These are phyloP conservation scores for Elsinoe necatrix DNA, from an alignment of 2,329 filamentous ascomycete species.

Conservation along the genomic window DNA sequence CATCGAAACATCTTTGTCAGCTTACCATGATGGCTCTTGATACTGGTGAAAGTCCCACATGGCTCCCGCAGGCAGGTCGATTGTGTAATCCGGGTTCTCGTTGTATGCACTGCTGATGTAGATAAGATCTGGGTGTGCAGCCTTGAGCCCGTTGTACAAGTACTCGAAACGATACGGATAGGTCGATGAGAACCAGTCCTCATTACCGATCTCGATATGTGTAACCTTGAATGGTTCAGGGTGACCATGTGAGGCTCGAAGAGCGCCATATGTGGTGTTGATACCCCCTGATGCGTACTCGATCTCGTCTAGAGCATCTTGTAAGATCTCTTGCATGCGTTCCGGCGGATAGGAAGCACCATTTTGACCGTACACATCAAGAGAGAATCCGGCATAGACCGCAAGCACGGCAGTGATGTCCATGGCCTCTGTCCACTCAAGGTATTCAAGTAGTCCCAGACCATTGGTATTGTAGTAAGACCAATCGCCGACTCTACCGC, in stretches of 20 bases:
- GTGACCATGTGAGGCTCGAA: conserved; percentile 51
- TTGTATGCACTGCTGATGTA: conserved; percentile 34
- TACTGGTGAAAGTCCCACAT: conserved; percentile 39
- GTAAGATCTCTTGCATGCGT: conserved; percentile 37
- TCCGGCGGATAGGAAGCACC: conserved; percentile 30
- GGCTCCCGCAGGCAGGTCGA: conserved; percentile 29
- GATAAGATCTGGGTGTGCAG: conserved; percentile 47
- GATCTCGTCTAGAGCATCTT: conserved; percentile 53
- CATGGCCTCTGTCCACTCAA: conserved; percentile 47
- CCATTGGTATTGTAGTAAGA: conserved; percentile 51
- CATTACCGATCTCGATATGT: conserved; percentile 59
- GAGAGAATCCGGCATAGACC: conserved; percentile 47
- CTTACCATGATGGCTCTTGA: conserved; percentile 28
- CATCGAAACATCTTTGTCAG: too few species aligned
- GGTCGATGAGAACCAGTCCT: conserved; percentile 45
- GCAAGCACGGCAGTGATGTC: conserved; percentile 47
- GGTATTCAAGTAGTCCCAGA: conserved; percentile 51
- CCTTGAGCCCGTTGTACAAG: conserved; percentile 51
- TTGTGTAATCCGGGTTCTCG: conserved; percentile 27
- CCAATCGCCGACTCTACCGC: conserved; percentile 43
- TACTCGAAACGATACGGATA: conserved; percentile 44
- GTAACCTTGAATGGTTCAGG: conserved; percentile 51
- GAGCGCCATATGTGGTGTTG: conserved; percentile 47
- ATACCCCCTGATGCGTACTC: conserved; percentile 51
- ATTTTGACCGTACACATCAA: conserved; percentile 32